Conservation (phyloP, 331 rosid genomes). For the Cydonia oblonga region DNA sequence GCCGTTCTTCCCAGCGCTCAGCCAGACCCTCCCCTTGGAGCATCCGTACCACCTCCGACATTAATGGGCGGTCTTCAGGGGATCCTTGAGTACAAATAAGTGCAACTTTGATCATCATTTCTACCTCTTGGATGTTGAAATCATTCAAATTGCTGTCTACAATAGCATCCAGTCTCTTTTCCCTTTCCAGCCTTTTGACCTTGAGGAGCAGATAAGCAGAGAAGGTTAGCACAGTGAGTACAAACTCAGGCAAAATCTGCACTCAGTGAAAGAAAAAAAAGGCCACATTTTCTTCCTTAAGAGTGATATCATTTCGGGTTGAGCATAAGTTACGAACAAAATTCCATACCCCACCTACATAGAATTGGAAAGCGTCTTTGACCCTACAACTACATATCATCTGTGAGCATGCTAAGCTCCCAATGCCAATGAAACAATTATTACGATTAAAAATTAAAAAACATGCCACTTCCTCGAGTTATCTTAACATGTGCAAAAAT, state of each 20-base stretch:
- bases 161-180: constrained; percentile 58
- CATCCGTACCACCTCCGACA: constrained; percentile 94
- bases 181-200: constrained; percentile 91
- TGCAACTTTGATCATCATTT: constrained; percentile 84
- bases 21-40: constrained; percentile 97
- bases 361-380: not conserved
- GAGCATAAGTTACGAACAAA: not conserved
- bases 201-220: constrained; percentile 13
- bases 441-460: not conserved
- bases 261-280: not conserved
- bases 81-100: constrained; percentile 80
- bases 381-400: not conserved
- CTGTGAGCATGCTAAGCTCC: not conserved
- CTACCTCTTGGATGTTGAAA: constrained; percentile 65
- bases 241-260: not conserved
- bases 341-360: not conserved
- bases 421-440: not conserved
- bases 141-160: constrained; percentile 60
- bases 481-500: not conserved
- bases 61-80: constrained; percentile 80
- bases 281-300: not conserved
- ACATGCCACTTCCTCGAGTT: not conserved
- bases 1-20: constrained; percentile 98
- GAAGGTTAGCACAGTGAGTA: not conserved
- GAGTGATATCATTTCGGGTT: not conserved